Percentiles rank a stretch among this genome's conserved stretches.
These are phyloP conservation scores for Kurtzmaniella cleridarum DNA, from an alignment of 805 yeast species.

Conservation along the genomic window DNA sequence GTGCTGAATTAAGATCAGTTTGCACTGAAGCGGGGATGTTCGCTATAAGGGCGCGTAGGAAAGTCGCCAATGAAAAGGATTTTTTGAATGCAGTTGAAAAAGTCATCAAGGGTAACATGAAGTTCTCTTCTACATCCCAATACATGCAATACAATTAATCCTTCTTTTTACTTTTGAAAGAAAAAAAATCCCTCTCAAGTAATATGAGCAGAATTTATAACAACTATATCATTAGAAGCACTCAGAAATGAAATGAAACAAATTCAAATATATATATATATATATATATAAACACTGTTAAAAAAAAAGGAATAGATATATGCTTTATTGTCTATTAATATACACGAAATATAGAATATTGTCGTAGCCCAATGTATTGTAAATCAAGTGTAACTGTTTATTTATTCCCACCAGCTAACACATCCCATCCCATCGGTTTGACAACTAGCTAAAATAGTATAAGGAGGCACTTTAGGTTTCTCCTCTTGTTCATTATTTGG, in stretches of 20 bases:
- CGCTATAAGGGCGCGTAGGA: constrained; percentile 96
- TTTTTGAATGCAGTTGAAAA: constrained; percentile 96
- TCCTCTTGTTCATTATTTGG: constrained; percentile 30
- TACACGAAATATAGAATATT: background rate
- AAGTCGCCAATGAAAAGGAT: constrained; percentile 97
- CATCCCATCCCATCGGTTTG: constrained; percentile 97
- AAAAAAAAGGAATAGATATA: background rate
- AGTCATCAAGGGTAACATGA: constrained; percentile 97
- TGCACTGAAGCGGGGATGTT: constrained; percentile 99
- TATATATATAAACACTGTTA: background rate
- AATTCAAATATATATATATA: background rate
- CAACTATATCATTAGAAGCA: background rate
- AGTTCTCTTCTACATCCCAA: constrained; percentile 93
- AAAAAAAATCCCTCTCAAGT: background rate
- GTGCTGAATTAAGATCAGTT: constrained; percentile 97
- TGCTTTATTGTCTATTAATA: background rate
- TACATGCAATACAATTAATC: constrained; percentile 97
- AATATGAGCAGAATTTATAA: background rate
- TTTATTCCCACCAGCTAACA: constrained; percentile 90
- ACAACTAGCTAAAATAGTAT: constrained; percentile 82
- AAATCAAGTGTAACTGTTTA: constrained; percentile 4
- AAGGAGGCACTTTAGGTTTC: constrained; percentile 59
- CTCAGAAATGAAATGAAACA: background rate
- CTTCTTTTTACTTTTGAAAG: too few species aligned
- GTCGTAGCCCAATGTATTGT: background rate